Evolutionary conservation across 106 monocot species (phyloP).

Genomic region (Phalaenopsis aphrodite): DNA sequence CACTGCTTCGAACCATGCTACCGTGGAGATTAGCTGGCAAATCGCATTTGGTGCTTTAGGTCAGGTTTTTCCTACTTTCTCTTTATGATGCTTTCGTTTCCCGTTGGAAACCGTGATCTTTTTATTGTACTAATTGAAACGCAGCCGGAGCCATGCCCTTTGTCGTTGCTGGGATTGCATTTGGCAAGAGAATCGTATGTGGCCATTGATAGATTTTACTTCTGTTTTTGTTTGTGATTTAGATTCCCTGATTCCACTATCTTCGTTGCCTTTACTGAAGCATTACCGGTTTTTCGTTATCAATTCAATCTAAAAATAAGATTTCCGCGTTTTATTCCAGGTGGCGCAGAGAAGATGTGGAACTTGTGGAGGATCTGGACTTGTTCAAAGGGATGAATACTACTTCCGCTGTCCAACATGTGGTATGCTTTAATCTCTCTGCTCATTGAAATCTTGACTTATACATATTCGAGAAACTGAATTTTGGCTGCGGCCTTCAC

Average conservation of each 20-base stretch:
- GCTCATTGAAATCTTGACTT: not conserved
- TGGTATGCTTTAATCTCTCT: conserved; percentile 34
- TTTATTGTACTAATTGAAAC: not conserved
- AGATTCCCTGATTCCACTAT: not conserved
- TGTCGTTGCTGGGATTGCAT: conserved; percentile 74
- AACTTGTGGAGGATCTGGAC: conserved; percentile 73
- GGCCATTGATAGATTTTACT: not conserved
- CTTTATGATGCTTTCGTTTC: not conserved
- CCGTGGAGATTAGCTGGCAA: conserved; percentile 71
- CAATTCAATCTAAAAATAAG: not conserved
- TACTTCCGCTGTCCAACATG: conserved; percentile 73
- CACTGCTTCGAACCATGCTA: conserved; percentile 15
- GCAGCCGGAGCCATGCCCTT: conserved; percentile 84
- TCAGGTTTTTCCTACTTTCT: not conserved
- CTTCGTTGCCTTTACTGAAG: not conserved
- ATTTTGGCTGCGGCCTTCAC: not conserved
- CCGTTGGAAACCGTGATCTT: not conserved
- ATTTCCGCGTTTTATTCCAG: conserved; percentile 18
- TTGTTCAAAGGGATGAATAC: conserved; percentile 29
- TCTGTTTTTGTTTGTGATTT: no score
- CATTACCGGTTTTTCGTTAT: not conserved
- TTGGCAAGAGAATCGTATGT: conserved; percentile 87
- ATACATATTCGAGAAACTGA: not conserved
- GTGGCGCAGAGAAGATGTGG: conserved; percentile 61
- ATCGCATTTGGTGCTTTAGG: conserved; percentile 67